Evolutionary conservation across 768 basidiomycete genomes (phyloP).

Genomic region (Chalciporus pseudorubinellus): DNA sequence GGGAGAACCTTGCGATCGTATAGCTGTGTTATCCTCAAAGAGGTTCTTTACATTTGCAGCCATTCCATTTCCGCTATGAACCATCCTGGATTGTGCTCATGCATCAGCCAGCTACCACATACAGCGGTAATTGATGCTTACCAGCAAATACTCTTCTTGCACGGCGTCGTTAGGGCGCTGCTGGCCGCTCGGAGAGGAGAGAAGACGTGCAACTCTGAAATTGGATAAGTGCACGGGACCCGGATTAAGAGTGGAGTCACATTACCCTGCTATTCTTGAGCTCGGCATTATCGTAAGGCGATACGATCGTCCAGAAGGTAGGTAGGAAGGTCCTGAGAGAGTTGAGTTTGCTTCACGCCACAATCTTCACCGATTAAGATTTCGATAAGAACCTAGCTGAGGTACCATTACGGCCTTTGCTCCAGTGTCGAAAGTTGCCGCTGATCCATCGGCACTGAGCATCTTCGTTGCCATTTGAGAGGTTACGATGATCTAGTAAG

Average conservation of each 20-base stretch:
- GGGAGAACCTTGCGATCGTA: conserved; percentile 17
- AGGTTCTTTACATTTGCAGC: conserved; percentile 10
- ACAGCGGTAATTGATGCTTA: conserved; percentile 24
- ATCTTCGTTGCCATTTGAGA: conserved; percentile 72
- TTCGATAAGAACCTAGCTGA: conserved; percentile 49
- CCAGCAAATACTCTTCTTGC: conserved; percentile 26
- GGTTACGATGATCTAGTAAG: conserved; percentile 50
- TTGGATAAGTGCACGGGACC: conserved; percentile 12
- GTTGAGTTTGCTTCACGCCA: conserved; percentile 4
- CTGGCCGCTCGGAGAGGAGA: conserved; percentile 35
- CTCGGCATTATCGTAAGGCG: conserved; percentile 43
- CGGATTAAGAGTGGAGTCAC: conserved; percentile 18
- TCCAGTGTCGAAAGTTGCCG: conserved; percentile 66
- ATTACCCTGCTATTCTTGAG: conserved; percentile 41
- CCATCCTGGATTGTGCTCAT: conserved; percentile 11
- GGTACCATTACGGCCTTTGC: conserved; percentile 64
- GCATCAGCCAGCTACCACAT: conserved; percentile 7
- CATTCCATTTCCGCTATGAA: conserved; percentile 27
- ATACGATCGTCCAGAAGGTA: conserved; percentile 44
- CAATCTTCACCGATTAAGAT: conserved; percentile 5
- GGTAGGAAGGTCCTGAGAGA: conserved; percentile 34
- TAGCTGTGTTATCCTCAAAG: conserved; percentile 17
- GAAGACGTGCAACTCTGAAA: conserved; percentile 39
- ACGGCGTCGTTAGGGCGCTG: conserved; percentile 7
- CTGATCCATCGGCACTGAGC: conserved; percentile 58